phyloP scores from a whole-genome alignment of 805 yeast genomes.

The Suhomyces prunicola region DNA sequence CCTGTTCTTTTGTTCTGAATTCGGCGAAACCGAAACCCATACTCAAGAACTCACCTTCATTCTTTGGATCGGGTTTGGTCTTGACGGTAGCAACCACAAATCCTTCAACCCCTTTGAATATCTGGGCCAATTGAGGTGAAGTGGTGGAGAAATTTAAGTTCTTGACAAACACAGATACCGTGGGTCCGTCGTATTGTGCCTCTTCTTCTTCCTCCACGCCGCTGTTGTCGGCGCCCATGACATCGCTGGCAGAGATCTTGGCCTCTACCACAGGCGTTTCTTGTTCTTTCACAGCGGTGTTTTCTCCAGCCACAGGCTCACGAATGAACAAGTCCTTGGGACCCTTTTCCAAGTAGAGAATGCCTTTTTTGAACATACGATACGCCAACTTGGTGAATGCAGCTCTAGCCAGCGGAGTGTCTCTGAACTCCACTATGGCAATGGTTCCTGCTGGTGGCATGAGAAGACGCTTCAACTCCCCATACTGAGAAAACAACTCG shows the following conservation, averaged over 20 bases:
- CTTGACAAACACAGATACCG: constrained; percentile 86
- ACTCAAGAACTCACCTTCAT: constrained; percentile 62
- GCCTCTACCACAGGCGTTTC: constrained; percentile 41
- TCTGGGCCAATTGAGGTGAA: constrained; percentile 47
- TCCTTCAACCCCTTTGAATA: constrained; percentile 73
- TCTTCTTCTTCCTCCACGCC: constrained; percentile 30
- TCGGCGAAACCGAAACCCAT: constrained; percentile 99
- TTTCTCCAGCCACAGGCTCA: constrained; percentile 42
- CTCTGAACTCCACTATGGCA: constrained; percentile 87
- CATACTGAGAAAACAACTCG: constrained; percentile 76
- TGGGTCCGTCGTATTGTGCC: constrained; percentile 58
- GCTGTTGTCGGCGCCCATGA: constrained; percentile 28
- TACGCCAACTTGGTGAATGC: constrained; percentile 88
- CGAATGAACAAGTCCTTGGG: constrained; percentile 76
- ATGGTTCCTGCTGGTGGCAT: constrained; percentile 98
- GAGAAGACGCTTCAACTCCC: constrained; percentile 72
- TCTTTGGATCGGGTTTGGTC: constrained; percentile 83
- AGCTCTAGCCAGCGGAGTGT: constrained; percentile 76
- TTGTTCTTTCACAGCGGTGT: constrained; percentile 21
- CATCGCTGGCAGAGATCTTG: constrained; percentile 43
- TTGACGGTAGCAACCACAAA: constrained; percentile 80
- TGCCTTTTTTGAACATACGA: constrained; percentile 82
- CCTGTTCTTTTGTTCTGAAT: constrained; percentile 74
- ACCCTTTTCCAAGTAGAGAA: constrained; percentile 89
- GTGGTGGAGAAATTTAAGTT: constrained; percentile 86